A percentile compares a stretch with the other conserved stretches of the same genome.
phyloP scores from a whole-genome alignment of 495 filamentous ascomycete species.

The Neurospora terricola region DNA sequence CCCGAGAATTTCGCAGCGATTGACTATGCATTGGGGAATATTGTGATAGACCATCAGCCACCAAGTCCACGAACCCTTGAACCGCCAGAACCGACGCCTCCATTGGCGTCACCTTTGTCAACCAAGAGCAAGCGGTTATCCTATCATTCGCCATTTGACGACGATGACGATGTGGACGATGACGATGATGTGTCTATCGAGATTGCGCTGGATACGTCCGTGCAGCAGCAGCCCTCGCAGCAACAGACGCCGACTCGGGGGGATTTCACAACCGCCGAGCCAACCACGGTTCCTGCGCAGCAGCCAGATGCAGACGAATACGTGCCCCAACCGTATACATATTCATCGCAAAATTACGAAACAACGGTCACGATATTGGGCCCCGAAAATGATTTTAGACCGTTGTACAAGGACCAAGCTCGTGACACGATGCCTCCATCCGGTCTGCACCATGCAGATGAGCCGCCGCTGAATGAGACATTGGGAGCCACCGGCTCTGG shows the following conservation, averaged over 20 bases:
- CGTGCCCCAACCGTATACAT: constrained; percentile 26
- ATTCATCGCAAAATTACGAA: constrained; percentile 22
- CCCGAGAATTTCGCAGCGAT: constrained; percentile 15
- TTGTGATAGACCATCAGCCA: background rate
- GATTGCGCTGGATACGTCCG: constrained; percentile 29
- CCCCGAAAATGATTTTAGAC: constrained; percentile 28
- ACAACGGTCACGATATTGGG: constrained; percentile 38
- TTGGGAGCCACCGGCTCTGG: constrained; percentile 7
- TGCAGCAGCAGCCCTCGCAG: constrained; percentile 9
- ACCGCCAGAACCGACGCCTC: background rate
- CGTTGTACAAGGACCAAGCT: constrained; percentile 21
- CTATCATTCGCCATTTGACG: constrained; percentile 30
- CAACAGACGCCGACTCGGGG: constrained; percentile 22
- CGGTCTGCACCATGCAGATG: constrained; percentile 14
- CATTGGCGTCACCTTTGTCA: constrained; percentile 1
- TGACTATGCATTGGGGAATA: constrained; percentile 13
- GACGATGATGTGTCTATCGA: constrained; percentile 32
- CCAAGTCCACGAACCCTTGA: background rate
- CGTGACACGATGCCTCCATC: constrained; percentile 14
- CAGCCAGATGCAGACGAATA: constrained; percentile 26
- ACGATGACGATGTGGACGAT: constrained; percentile 25
- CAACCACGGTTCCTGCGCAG: constrained; percentile 5
- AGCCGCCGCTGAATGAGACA: constrained; percentile 5
- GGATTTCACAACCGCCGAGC: constrained; percentile 11
- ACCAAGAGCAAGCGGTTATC: constrained; percentile 20